Evolutionary conservation across 1,284 basidiomycete species (phyloP).

Genomic region (Tilletia walkeri): DNA sequence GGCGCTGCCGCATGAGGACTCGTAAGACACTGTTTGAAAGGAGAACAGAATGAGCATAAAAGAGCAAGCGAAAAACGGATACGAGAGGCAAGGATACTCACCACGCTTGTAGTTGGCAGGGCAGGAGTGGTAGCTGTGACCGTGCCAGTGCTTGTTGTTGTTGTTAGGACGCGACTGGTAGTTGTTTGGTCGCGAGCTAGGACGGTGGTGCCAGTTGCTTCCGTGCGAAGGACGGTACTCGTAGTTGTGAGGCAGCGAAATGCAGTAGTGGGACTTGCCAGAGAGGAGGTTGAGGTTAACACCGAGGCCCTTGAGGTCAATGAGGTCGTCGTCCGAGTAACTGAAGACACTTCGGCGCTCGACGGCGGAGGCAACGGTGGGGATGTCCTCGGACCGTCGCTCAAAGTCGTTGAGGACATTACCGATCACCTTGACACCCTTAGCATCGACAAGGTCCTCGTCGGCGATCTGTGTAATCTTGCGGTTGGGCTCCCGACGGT

Average conservation of each 20-base stretch:
- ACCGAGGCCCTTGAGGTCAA: constrained; percentile 1
- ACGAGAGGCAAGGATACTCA: neutral
- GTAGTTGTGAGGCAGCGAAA: constrained; percentile 11
- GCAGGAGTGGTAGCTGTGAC: constrained; percentile 8
- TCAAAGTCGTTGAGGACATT: neutral
- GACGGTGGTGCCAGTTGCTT: constrained; percentile 6
- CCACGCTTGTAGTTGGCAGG: constrained; percentile 11
- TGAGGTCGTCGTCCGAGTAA: constrained; percentile 1
- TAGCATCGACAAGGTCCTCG: neutral
- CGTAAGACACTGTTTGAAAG: neutral
- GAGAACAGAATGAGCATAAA: neutral
- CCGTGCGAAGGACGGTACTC: neutral
- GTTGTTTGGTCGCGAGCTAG: constrained; percentile 3
- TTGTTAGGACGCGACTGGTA: neutral
- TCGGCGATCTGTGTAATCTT: neutral
- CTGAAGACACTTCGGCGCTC: constrained; percentile 15
- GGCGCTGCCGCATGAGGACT: constrained; percentile 12
- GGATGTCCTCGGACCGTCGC: neutral
- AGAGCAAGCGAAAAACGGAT: neutral
- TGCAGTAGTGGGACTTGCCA: constrained; percentile 12
- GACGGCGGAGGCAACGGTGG: neutral
- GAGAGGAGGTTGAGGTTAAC: constrained; percentile 3
- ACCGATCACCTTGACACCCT: neutral
- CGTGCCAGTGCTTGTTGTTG: too few species aligned
- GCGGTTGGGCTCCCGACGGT: neutral